These are phyloP conservation scores for Fusarium sp. DNA, from an alignment of 2,329 filamentous ascomycete genomes.

Conservation along the genomic window DNA sequence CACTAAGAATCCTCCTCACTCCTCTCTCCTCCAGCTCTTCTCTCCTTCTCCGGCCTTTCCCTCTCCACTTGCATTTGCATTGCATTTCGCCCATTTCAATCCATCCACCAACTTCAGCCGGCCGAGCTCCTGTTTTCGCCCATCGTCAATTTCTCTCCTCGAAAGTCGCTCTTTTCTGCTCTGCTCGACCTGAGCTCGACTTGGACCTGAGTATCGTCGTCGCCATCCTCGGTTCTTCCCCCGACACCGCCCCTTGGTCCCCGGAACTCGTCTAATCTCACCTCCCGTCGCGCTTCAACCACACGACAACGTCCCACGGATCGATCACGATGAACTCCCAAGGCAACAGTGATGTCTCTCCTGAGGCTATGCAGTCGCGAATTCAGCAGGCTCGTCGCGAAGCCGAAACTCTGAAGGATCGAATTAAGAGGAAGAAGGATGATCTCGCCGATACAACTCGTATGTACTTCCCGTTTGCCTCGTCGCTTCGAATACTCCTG, in stretches of 20 bases:
- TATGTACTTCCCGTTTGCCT: conserved; percentile 65
- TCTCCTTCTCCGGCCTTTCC: conserved; percentile 45
- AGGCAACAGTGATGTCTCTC: conserved; percentile 72
- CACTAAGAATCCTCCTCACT: conserved; percentile 41
- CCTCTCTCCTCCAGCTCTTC: conserved; percentile 41
- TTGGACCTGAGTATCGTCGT: conserved; percentile 37
- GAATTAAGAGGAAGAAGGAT: conserved; percentile 99
- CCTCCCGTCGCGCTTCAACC: conserved; percentile 22
- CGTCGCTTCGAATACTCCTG: not conserved
- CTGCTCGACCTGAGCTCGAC: conserved; percentile 39
- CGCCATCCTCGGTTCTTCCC: conserved; percentile 14
- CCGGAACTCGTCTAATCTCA: conserved; percentile 25
- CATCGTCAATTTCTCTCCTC: conserved; percentile 33
- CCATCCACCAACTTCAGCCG: conserved; percentile 42
- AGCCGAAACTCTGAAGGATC: conserved; percentile 96
- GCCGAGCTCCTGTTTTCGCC: conserved; percentile 40
- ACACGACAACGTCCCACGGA: conserved; percentile 10
- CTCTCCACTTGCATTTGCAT: conserved; percentile 49
- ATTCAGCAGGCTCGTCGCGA: conserved; percentile 94
- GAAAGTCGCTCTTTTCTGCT: conserved; percentile 39
- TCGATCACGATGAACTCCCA: conserved; percentile 64
- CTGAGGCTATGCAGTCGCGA: conserved; percentile 89
- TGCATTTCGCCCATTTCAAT: conserved; percentile 45
- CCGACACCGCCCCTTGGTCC: conserved; percentile 33
- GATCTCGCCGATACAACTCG: conserved; percentile 97